phyloP scores from a whole-genome alignment of 2,329 filamentous ascomycete species.

The Fusarium armeniacum region DNA sequence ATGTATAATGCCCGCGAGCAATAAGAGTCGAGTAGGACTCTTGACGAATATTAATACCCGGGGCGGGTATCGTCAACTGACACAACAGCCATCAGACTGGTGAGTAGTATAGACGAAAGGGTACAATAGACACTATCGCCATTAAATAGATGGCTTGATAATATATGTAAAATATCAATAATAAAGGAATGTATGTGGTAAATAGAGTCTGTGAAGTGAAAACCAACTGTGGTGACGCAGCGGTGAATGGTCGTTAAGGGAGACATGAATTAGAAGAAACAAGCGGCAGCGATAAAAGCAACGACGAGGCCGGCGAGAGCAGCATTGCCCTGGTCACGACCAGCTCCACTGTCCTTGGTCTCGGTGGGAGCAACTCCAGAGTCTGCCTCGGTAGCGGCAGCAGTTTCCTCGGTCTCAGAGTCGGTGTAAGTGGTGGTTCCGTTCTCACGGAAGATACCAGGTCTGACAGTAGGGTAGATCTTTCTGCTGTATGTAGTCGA shows the following conservation, averaged over 20 bases:
- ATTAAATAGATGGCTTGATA: slow-evolving; percentile 49
- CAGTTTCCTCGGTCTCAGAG: slow-evolving; percentile 31
- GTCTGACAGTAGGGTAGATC: slow-evolving; percentile 46
- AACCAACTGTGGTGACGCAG: slow-evolving; percentile 42
- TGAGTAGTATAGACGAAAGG: slow-evolving; percentile 20
- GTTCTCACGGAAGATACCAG: slow-evolving; percentile 70
- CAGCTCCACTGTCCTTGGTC: slow-evolving; percentile 61
- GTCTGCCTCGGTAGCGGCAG: slow-evolving; percentile 46
- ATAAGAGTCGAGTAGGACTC: slow-evolving; percentile 25
- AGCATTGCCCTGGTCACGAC: slow-evolving; percentile 63
- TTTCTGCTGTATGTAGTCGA: slow-evolving; percentile 37
- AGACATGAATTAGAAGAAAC: slow-evolving; percentile 58
- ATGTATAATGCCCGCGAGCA: slow-evolving; percentile 47
- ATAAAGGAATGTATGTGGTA: slow-evolving; percentile 41
- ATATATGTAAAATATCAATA: slow-evolving; percentile 49
- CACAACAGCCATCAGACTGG: slow-evolving; percentile 10
- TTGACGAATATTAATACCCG: slow-evolving; percentile 38
- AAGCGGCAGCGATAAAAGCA: slow-evolving; percentile 67
- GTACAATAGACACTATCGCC: slow-evolving; percentile 56
- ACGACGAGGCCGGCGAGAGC: slow-evolving; percentile 68
- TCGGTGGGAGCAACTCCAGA: slow-evolving; percentile 53
- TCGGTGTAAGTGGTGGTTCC: slow-evolving; percentile 52
- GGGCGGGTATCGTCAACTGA: slow-evolving; percentile 34
- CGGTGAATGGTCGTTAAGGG: slow-evolving; percentile 22
- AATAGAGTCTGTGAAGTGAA: slow-evolving; percentile 45